Conservation (phyloP, 75 land plant species). For the Sequoia sempervirens region DNA sequence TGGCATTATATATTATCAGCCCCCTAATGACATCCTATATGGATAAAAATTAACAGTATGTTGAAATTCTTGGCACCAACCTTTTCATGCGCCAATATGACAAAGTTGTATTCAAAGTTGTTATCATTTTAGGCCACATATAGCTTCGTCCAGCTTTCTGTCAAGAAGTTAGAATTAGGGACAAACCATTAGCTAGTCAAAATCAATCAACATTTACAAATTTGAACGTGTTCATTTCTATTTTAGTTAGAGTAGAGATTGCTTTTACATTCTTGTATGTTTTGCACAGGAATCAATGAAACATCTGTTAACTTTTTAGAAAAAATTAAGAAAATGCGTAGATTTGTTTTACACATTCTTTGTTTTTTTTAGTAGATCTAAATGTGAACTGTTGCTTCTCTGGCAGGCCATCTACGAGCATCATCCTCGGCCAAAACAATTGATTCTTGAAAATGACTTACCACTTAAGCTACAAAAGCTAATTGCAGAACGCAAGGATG, state of each 20-base stretch:
- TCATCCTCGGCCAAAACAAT: conserved; percentile 89
- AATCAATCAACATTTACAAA: too few species aligned
- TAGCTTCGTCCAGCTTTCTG: too few species aligned
- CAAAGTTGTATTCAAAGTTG: too few species aligned
- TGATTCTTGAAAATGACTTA: conserved; percentile 90
- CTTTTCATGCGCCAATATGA: too few species aligned
- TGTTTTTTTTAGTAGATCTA: not conserved
- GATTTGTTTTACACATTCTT: not conserved
- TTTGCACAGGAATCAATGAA: too few species aligned
- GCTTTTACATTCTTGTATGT: not conserved
- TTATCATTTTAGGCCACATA: too few species aligned
- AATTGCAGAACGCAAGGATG: conserved; percentile 86
- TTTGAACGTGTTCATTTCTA: not conserved
- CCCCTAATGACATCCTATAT: too few species aligned
- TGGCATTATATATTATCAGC: too few species aligned
- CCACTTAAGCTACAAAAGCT: conserved; percentile 80
- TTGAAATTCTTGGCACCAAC: too few species aligned
- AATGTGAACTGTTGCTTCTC: not conserved
- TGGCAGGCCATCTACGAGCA: conserved; percentile 93
- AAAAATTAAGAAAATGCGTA: not conserved
- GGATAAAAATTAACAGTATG: too few species aligned
- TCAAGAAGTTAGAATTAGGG: too few species aligned
- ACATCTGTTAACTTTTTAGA: not conserved
- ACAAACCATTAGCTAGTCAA: too few species aligned
- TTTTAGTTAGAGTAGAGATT: not conserved